Base-by-base conservation (phyloP, 228 moss, liverwort and hornwort species). In the Sphagnum fallax region DNA sequence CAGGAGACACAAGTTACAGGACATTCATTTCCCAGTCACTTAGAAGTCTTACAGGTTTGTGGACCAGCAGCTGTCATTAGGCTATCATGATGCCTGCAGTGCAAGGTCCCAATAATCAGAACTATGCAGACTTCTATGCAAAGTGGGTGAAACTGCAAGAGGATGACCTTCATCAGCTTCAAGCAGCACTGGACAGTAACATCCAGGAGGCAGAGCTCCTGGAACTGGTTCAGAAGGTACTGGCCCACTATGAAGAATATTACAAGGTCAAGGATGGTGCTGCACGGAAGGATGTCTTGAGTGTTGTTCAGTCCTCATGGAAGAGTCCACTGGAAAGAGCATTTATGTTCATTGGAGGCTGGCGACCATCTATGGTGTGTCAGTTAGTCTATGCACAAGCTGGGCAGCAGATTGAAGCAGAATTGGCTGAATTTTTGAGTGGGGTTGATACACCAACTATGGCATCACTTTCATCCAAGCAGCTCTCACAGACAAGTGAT, bases 311-410 rank as follows among this genome's bases (percentile, higher is more conserved):
- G n/a, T 81, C 84, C 12, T 5, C 70, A 8, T 88, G 87, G 87
- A 77, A 75, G 52, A 79, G 71, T 70, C 87, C 87, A 12, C 66
- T 88, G 72, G 87, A 88, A 57, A 75, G 64, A 52, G 84, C 81
- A 49, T 84, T 88, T 61, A 59, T 77, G 66, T 88, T 84, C 81
- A 88, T 88, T 18, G 87, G 87, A 8, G 87, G 87, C 8, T 88
- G 87, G 87, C 81, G 87, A 8, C 87, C 87, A 16, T 75, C 87
- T 7, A 81, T 75, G 77, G 72, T 75, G 0, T 84, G 81, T 47
- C 81, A 81, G 58, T 81, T 88, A 5, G 87, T 76, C 16, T 88
- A 84, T 61, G 79, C 87, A 1, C 81, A 81, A 62, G 74, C 79
- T 55, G 87, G 84, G 63, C 77, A 77, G 48, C 79, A 88, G 60